Percentiles rank a stretch among this genome's conserved stretches.
phyloP scores from a whole-genome alignment of 1,139 yeast species.

The Kodamaea ohmeri region DNA sequence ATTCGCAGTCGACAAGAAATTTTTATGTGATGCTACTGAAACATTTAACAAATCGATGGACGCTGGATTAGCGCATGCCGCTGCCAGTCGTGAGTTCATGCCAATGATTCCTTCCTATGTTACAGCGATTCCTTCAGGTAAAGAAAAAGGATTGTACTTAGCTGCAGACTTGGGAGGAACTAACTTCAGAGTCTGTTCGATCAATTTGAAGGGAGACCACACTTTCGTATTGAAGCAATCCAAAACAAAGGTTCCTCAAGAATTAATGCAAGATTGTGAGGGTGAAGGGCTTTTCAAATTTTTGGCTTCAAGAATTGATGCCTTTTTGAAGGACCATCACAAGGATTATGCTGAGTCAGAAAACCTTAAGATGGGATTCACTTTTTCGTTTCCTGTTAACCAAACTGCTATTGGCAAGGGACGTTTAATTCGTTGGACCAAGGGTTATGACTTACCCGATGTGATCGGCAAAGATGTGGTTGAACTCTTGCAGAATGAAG shows the following conservation, averaged over 20 bases:
- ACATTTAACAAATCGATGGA: constrained; percentile 62
- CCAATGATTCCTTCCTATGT: constrained; percentile 92
- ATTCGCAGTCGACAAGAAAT: constrained; percentile 53
- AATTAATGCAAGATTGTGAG: constrained; percentile 56
- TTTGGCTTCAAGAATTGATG: constrained; percentile 65
- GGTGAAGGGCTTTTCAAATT: constrained; percentile 62
- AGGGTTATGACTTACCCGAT: constrained; percentile 84
- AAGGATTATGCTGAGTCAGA: constrained; percentile 33
- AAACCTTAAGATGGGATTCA: constrained; percentile 75
- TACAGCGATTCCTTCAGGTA: constrained; percentile 76
- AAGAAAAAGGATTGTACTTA: constrained; percentile 69
- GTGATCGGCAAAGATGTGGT: constrained; percentile 84
- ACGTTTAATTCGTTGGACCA: constrained; percentile 87
- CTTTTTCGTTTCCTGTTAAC: constrained; percentile 87
- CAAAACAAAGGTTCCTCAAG: constrained; percentile 71
- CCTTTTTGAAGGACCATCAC: constrained; percentile 66
- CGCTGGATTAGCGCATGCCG: constrained; percentile 47
- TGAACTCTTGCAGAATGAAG: constrained; percentile 61
- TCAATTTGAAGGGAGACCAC: constrained; percentile 74
- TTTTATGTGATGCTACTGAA: constrained; percentile 57
- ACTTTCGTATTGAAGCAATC: constrained; percentile 69
- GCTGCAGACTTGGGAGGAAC: constrained; percentile 92
- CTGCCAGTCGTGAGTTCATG: constrained; percentile 48
- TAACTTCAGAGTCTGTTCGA: constrained; percentile 86
- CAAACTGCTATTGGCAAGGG: constrained; percentile 81